Evolutionary conservation across 2,329 filamentous ascomycete genomes (phyloP).

Genomic region (Fusarium subglutinans): DNA sequence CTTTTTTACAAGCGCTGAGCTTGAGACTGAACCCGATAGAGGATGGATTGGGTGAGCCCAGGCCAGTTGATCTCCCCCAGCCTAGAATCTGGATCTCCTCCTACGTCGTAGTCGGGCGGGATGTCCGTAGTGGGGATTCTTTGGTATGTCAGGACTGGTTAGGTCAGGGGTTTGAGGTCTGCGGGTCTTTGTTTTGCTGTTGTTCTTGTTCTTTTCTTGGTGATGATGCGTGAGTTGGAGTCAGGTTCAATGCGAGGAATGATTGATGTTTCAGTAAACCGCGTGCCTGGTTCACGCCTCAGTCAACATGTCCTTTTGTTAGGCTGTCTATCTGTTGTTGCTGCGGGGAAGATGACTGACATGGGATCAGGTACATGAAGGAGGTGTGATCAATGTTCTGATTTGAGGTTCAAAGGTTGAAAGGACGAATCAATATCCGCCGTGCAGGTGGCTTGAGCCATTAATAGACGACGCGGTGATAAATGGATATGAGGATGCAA

Average conservation of each 20-base stretch:
- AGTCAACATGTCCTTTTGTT: background rate
- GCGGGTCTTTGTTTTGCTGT: slow-evolving; percentile 17
- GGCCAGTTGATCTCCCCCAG: slow-evolving; percentile 28
- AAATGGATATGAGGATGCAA: background rate
- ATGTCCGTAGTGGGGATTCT: slow-evolving; percentile 33
- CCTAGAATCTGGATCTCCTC: slow-evolving; percentile 17
- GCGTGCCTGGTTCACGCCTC: slow-evolving; percentile 19
- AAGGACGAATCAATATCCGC: slow-evolving; percentile 20
- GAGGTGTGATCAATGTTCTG: slow-evolving; percentile 9
- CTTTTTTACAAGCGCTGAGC: slow-evolving; percentile 5
- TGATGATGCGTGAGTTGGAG: slow-evolving; percentile 7
- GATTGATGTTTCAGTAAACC: slow-evolving; percentile 27
- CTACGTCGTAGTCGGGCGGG: slow-evolving; percentile 31
- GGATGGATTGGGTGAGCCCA: slow-evolving; percentile 3
- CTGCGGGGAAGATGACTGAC: slow-evolving; percentile 29
- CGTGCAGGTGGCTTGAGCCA: slow-evolving; percentile 24
- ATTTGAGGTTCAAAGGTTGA: slow-evolving; percentile 13
- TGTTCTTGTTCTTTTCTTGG: background rate
- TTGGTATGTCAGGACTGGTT: slow-evolving; percentile 21
- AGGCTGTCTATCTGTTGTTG: background rate
- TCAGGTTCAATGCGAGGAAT: slow-evolving; percentile 20
- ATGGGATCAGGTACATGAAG: slow-evolving; percentile 6
- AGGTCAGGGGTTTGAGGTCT: slow-evolving; percentile 32
- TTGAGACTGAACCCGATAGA: background rate
- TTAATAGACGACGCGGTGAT: background rate